These are phyloP conservation scores for Talaromyces thailandensis DNA, from an alignment of 495 filamentous ascomycete species.

Conservation along the genomic window DNA sequence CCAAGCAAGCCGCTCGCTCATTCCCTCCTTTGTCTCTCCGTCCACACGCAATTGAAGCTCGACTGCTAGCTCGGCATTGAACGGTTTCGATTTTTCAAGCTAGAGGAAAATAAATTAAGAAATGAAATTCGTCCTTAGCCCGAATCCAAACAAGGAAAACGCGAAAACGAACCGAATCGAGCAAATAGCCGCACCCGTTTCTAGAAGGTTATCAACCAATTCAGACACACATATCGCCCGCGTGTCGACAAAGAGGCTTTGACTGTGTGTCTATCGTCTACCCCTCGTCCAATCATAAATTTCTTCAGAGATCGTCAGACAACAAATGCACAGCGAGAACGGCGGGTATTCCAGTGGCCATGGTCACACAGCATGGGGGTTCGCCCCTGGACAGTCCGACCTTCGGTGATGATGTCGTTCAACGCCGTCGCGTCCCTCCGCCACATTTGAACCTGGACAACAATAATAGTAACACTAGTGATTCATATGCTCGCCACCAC, in stretches of 20 bases:
- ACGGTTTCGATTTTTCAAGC: neutral
- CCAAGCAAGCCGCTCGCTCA: neutral
- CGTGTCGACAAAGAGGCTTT: neutral
- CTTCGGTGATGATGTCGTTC: conserved; percentile 24
- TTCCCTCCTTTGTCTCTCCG: conserved; percentile 2
- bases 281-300: neutral
- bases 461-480: conserved; percentile 11
- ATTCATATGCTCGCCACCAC: conserved; percentile 12
- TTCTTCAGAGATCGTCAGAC: conserved; percentile 5
- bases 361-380: conserved; percentile 40
- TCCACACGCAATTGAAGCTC: conserved; percentile 1
- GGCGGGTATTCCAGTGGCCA: conserved; percentile 34
- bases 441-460: neutral
- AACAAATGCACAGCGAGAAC: conserved; percentile 41
- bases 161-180: neutral
- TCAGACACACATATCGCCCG: neutral
- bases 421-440: conserved; percentile 21
- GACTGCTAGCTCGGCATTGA: neutral
- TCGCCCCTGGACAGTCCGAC: conserved; percentile 27
- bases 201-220: neutral
- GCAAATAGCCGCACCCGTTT: neutral
- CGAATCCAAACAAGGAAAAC: neutral
- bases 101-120: neutral
- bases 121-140: neutral
- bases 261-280: neutral